Conservation (phyloP, 2,329 filamentous ascomycete species). For the Venturia pyrina region DNA sequence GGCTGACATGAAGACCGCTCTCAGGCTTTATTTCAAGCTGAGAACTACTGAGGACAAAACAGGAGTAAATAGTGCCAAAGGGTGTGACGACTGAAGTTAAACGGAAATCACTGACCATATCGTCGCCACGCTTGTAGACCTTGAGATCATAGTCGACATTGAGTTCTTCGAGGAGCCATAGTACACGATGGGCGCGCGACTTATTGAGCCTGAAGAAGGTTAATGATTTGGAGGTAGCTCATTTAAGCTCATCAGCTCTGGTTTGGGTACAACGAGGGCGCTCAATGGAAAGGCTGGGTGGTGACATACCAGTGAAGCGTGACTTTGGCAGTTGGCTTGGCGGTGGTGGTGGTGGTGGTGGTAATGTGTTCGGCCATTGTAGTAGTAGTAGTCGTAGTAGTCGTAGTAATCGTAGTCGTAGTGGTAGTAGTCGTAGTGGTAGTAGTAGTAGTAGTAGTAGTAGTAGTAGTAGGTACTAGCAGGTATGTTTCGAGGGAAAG, state of each 20-base stretch:
- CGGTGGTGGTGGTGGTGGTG: conserved; percentile 5
- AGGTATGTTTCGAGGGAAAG: neutral
- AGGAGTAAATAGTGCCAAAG: conserved; percentile 30
- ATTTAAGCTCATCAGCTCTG: no score
- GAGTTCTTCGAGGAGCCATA: conserved; percentile 81
- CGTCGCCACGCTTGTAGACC: conserved; percentile 48
- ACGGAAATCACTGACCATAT: neutral
- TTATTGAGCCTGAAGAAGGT: conserved; percentile 36
- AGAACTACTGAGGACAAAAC: conserved; percentile 56
- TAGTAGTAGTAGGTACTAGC: neutral
- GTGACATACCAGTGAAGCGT: conserved; percentile 52
- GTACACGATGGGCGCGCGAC: conserved; percentile 71
- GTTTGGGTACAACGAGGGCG: no score
- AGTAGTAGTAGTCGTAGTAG: no score
- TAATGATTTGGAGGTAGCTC: neutral
- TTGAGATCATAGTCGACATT: conserved; percentile 70
- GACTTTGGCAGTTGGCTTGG: conserved; percentile 38
- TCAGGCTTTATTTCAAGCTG: conserved; percentile 65
- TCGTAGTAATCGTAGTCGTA: no score
- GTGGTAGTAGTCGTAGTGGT: conserved; percentile 7
- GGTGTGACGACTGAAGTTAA: neutral
- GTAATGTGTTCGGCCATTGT: neutral
- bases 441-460: neutral
- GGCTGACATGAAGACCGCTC: conserved; percentile 40
- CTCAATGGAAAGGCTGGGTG: neutral